phyloP scores from a whole-genome alignment of 331 rosid species.

The Cucumis variabilis region DNA sequence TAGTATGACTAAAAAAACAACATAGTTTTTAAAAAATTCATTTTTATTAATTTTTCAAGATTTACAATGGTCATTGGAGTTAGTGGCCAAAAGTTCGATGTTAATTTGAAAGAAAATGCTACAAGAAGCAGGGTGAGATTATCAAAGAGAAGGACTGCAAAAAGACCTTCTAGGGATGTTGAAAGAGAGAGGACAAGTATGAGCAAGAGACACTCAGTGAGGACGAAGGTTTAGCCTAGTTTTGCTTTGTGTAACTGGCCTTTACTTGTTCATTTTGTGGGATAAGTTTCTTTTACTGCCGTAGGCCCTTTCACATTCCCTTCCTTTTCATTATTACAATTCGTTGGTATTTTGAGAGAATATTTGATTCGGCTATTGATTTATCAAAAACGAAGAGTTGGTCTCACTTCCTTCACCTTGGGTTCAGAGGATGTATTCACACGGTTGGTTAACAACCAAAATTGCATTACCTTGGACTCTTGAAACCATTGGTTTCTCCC shows the following conservation, averaged over 20 bases:
- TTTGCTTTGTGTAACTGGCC: slow-evolving; percentile 7
- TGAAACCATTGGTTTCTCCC: not conserved
- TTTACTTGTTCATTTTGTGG: not conserved
- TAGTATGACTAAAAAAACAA: too few relatives aligned
- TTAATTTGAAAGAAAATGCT: slow-evolving; percentile 32
- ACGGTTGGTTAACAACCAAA: not conserved
- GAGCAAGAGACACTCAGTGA: slow-evolving; percentile 31
- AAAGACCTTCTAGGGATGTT: slow-evolving; percentile 42
- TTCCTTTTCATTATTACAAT: too few relatives aligned
- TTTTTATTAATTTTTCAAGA: too few relatives aligned
- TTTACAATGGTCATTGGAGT: too few relatives aligned
- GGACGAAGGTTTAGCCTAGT: slow-evolving; percentile 29
- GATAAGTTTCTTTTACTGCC: not conserved
- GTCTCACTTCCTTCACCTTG: slow-evolving; percentile 52
- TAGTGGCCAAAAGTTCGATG: not conserved
- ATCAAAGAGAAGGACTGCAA: slow-evolving; percentile 28
- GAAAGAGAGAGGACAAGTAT: slow-evolving; percentile 37
- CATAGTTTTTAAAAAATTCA: too few relatives aligned
- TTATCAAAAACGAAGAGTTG: not conserved
- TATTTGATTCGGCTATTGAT: not conserved
- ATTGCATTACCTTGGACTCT: not conserved
- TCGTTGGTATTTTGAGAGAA: not conserved
- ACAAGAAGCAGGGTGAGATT: not conserved
- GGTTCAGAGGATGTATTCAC: not conserved
- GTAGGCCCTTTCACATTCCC: not conserved